A percentile compares a stretch with the other conserved stretches of the same genome.
Conservation (phyloP, 164 flowering plant genomes). For the Nymphaea thermarum region DNA sequence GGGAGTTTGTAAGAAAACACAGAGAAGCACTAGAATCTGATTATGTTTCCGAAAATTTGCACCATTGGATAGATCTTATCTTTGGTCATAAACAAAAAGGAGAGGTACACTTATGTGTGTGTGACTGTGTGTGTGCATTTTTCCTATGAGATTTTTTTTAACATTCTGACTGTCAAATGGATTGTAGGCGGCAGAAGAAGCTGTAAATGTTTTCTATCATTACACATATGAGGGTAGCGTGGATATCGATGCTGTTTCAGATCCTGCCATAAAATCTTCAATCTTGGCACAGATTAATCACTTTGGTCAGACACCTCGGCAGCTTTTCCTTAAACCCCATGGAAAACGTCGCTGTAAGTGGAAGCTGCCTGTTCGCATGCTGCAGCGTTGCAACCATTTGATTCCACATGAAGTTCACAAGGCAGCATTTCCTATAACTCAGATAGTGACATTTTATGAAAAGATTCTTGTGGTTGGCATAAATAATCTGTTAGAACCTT, state of each 20-base stretch:
- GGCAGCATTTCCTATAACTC: constrained; percentile 35
- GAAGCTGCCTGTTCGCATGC: constrained; percentile 67
- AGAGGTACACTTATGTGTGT: constrained; percentile 41
- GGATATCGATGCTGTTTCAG: constrained; percentile 89
- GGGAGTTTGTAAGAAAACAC: constrained; percentile 91
- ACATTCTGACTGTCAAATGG: constrained; percentile 1
- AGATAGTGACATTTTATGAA: constrained; percentile 56
- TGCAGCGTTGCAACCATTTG: constrained; percentile 49
- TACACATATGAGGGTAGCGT: constrained; percentile 98
- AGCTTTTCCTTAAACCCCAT: constrained; percentile 80
- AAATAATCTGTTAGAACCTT: constrained; percentile 70
- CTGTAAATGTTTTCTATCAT: constrained; percentile 95
- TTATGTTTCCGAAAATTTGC: constrained; percentile 90
- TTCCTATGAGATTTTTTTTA: constrained; percentile 1
- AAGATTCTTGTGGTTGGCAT: constrained; percentile 69
- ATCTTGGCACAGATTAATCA: constrained; percentile 97
- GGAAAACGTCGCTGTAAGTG: constrained; percentile 64
- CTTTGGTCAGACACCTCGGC: constrained; percentile 99
- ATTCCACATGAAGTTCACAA: constrained; percentile 67
- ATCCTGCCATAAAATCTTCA: constrained; percentile 98
- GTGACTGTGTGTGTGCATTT: not conserved
- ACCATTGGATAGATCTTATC: constrained; percentile 98
- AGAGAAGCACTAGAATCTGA: constrained; percentile 97
- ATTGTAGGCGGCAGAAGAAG: constrained; percentile 89
- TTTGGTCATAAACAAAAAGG: constrained; percentile 97